Conservation (phyloP, 352 stramenopile species). For the Phytophthora citricola region DNA sequence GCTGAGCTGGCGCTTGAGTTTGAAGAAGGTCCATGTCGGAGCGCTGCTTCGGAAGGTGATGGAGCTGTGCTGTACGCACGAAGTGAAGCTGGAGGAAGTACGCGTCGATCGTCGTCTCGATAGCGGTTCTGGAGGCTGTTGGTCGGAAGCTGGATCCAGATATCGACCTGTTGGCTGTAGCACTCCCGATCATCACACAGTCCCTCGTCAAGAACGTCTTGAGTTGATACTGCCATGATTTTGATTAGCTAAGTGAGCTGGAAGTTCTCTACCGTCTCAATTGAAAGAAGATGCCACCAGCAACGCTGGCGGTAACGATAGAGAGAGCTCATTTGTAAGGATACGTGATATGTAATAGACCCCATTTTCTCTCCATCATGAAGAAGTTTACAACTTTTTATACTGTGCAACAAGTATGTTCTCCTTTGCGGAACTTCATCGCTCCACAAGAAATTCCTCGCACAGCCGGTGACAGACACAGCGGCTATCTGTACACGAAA, state of each 20-base stretch:
- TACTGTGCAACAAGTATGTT: not conserved
- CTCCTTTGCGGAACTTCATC: not conserved
- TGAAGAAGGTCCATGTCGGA: constrained; percentile 83
- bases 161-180: constrained; percentile 89
- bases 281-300: not conserved
- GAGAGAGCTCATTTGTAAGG: constrained; percentile 10
- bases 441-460: not conserved
- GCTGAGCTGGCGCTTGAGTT: constrained; percentile 62
- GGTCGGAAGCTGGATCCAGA: constrained; percentile 91
- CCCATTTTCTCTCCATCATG: constrained; percentile 1
- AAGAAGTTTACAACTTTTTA: not conserved
- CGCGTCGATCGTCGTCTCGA: constrained; percentile 94
- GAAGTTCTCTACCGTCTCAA: not conserved
- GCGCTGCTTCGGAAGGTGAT: constrained; percentile 77
- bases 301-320: not conserved
- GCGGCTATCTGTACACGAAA: constrained; percentile 6
- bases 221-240: constrained; percentile 20
- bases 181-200: constrained; percentile 93
- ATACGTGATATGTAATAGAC: constrained; percentile 26
- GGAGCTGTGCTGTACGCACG: constrained; percentile 92
- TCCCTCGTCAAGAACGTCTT: constrained; percentile 88
- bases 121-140: constrained; percentile 95
- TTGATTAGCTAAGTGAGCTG: too few species aligned
- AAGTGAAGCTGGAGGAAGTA: constrained; percentile 96
- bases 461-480: constrained; percentile 1